Evolutionary conservation across 2,329 filamentous ascomycete genomes (phyloP).

Genomic region (Colletotrichum limetticola): DNA sequence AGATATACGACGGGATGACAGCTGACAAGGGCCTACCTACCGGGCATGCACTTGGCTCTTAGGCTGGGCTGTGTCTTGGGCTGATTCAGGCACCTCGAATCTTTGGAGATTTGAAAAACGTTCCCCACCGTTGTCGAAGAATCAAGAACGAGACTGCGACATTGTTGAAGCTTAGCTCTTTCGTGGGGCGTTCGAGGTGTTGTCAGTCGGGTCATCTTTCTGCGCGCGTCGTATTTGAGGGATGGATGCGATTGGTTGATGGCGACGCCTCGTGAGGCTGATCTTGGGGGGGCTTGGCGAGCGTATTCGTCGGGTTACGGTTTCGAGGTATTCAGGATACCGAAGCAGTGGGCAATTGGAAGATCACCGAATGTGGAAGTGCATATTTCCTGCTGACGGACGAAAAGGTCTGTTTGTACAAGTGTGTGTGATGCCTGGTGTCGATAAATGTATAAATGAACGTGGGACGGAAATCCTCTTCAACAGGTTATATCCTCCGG

Average conservation of each 20-base stretch:
- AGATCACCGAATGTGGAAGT: background rate
- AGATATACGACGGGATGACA: conserved; percentile 5
- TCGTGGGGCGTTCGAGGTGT: background rate
- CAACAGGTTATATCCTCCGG: too few species aligned
- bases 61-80: background rate
- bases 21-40: background rate
- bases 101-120: background rate
- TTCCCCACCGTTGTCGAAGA: too few species aligned
- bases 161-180: too few species aligned
- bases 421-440: too few species aligned
- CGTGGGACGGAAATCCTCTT: too few species aligned
- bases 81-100: background rate
- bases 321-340: too few species aligned
- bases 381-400: background rate
- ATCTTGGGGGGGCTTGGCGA: background rate
- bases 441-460: too few species aligned
- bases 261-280: background rate
- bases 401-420: too few species aligned
- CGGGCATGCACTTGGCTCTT: background rate
- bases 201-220: conserved; percentile 24
- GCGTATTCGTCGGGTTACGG: conserved; percentile 37
- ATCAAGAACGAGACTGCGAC: too few species aligned
- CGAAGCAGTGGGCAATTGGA: background rate
- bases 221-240: conserved; percentile 17
- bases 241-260: conserved; percentile 20